Evolutionary conservation across 1,284 basidiomycete species (phyloP), one percentile per base, ranked within the genome.

Genomic region (Sporisorium iseilematis-ciliati): DNA sequence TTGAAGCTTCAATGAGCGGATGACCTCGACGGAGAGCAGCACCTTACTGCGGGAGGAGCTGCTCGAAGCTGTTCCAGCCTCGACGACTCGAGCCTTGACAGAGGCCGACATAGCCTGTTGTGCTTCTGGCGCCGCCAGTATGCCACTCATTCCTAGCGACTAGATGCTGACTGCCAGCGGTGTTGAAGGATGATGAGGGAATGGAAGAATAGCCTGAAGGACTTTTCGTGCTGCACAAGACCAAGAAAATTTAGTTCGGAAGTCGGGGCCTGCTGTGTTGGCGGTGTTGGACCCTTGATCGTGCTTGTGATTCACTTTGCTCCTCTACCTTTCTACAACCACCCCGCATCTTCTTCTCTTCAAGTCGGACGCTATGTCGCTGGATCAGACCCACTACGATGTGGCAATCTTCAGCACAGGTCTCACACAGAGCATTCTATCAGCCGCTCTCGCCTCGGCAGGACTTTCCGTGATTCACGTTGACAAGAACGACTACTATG

Each of bases 381-480:
- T 75, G 7, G 71, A 71, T n/a, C 61, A 65, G 56, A 80, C 81
- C 23, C 79, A 86, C 48, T 95, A 95, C 82, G 93, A 97, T 81
- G 91, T 91, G 21, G 88, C 94, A 46, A 88, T 98, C 18, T 86
- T 97, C 53, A 94, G 95, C 8, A 97, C 95, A 21, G 94, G 93
- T 0, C 88, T 97, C 10, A 88, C 92, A 26, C 91, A 95, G 65
- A 68, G 69, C 77, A 86, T 79, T 33, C 33, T 82, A 12, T 72
- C 73, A 7, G 81, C 84, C 59, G 84, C 95, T 0, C 89, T 98
- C 38, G 91, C 95, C 3, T 94, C 93, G 85, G 90, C 92, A 45
- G 94, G 94, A 46, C 90, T 92, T 84, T 91, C 89, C 66, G 91
- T 97, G 40, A 92, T 93, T 0, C 95, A 98, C 79, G 86, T 97